Evolutionary conservation across 169 alveolate genomes (phyloP).

Genomic region (Perkinsus chesapeaki): DNA sequence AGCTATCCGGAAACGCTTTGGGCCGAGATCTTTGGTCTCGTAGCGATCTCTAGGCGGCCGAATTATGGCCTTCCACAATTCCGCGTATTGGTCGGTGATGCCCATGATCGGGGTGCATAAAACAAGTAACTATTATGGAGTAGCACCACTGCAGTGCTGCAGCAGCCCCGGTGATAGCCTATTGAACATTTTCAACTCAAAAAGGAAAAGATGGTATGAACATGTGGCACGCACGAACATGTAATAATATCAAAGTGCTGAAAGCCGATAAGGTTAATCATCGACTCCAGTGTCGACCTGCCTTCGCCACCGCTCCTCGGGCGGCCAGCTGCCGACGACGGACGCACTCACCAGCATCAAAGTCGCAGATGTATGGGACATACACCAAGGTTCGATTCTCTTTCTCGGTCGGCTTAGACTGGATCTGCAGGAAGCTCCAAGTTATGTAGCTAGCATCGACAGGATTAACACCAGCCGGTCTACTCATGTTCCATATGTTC

Average conservation of each 20-base stretch:
- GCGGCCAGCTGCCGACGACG: background rate
- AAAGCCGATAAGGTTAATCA: background rate
- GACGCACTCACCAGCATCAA: background rate
- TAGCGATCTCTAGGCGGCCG: slow-evolving; percentile 65
- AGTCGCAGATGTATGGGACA: no score
- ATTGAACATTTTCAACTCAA: no score
- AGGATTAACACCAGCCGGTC: no score
- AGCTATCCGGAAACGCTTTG: slow-evolving; percentile 27
- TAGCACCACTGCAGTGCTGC: background rate
- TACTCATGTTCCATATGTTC: no score
- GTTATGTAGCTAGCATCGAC: no score
- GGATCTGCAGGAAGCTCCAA: no score
- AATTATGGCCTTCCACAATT: slow-evolving; percentile 44
- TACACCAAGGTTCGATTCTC: no score
- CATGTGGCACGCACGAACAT: no score
- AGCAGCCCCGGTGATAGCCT: no score
- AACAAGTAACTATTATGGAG: background rate
- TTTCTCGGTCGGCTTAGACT: no score
- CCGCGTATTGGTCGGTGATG: background rate
- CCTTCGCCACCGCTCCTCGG: background rate
- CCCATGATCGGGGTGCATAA: background rate
- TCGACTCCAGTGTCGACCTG: background rate
- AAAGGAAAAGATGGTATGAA: no score
- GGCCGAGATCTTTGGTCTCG: slow-evolving; percentile 41
- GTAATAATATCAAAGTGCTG: no score